Percentiles rank a stretch among this genome's conserved stretches.
Conservation (phyloP, 768 basidiomycete genomes). For the Lactarius sp. region DNA sequence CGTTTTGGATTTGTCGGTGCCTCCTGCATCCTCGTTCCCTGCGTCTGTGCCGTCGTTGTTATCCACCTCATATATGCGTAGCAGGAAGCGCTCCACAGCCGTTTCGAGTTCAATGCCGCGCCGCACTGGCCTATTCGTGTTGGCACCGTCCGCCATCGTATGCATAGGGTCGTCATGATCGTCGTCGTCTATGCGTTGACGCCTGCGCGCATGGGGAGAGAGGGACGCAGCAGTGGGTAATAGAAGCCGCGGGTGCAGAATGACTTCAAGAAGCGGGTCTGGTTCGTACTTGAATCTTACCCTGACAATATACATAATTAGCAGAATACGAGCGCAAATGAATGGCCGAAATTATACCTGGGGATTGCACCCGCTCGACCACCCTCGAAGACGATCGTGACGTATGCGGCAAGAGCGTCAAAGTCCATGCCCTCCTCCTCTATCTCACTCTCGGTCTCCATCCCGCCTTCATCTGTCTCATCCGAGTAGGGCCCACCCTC, state of each 20-base stretch:
- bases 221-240: background rate
- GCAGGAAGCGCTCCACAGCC: slow-evolving; percentile 30
- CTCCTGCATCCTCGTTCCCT: background rate
- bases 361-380: no score
- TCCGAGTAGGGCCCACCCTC: no score
- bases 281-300: slow-evolving; percentile 35
- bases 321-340: no score
- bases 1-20: background rate
- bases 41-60: background rate
- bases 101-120: slow-evolving; percentile 32
- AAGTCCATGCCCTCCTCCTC: no score
- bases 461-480: no score
- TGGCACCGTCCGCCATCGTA: background rate
- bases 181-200: slow-evolving; percentile 14
- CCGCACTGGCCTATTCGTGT: background rate
- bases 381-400: no score
- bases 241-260: slow-evolving; percentile 24
- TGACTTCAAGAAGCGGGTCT: no score
- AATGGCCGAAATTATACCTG: no score
- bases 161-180: slow-evolving; percentile 8
- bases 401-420: no score
- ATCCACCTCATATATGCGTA: slow-evolving; percentile 22
- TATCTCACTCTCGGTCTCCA: no score
- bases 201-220: slow-evolving; percentile 25
- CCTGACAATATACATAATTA: no score